These are phyloP conservation scores for Austroboletus novae-zelandiae DNA, from an alignment of 1,284 basidiomycete genomes.

Conservation along the genomic window DNA sequence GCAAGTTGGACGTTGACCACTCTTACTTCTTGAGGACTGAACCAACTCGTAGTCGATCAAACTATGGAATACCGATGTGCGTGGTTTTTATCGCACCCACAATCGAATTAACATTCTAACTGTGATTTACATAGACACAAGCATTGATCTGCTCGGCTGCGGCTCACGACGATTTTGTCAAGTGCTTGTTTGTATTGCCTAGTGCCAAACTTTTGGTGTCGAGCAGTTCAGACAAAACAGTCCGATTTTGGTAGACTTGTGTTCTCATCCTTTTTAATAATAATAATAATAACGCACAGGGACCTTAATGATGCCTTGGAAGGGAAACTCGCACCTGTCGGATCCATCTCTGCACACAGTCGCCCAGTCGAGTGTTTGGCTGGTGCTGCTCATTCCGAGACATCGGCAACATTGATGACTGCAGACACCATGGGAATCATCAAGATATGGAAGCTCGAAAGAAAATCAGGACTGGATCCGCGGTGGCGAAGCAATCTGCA, in stretches of 20 bases:
- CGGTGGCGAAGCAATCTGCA: constrained; percentile 54
- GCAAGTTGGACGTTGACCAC: constrained; percentile 35
- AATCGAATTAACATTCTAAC: constrained; percentile 3
- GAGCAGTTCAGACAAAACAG: constrained; percentile 87
- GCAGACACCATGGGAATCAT: constrained; percentile 87
- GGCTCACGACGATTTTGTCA: constrained; percentile 89
- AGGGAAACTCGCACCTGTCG: constrained; percentile 48
- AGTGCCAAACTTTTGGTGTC: constrained; percentile 71
- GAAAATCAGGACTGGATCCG: constrained; percentile 40
- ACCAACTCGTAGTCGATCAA: constrained; percentile 61
- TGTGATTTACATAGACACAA: constrained; percentile 53
- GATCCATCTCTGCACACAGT: constrained; percentile 71
- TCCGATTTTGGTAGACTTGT: constrained; percentile 75
- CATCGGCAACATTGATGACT: constrained; percentile 61
- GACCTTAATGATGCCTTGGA: constrained; percentile 49
- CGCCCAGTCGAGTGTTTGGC: constrained; percentile 68
- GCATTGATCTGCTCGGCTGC: constrained; percentile 62
- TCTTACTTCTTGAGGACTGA: constrained; percentile 2
- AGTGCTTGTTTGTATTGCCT: constrained; percentile 71
- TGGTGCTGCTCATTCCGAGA: constrained; percentile 43
- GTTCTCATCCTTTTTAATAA: background rate
- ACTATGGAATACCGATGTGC: constrained; percentile 76
- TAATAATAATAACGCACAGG: constrained; percentile 40
- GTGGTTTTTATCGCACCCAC: constrained; percentile 18
- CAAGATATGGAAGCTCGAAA: constrained; percentile 68